Percentiles rank a stretch among this genome's conserved stretches.
These are phyloP conservation scores for Pseudogymnoascus sp. DNA, from an alignment of 2,329 filamentous ascomycete genomes.

Conservation along the genomic window DNA sequence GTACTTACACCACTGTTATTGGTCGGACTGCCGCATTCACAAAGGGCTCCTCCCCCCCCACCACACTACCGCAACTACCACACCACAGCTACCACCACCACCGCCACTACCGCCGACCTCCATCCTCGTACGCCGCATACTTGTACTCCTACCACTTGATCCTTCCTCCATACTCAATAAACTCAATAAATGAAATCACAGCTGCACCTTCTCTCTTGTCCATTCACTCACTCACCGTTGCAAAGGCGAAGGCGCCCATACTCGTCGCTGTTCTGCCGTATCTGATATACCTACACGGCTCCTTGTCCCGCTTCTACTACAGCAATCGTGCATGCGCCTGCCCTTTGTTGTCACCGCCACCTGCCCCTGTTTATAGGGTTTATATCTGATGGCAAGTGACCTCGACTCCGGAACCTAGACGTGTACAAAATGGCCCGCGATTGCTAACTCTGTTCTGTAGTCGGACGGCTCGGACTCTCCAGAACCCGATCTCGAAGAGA, in stretches of 20 bases:
- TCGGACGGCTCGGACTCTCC: background rate
- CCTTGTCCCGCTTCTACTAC: background rate
- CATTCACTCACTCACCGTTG: background rate
- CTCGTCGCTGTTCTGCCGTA: background rate
- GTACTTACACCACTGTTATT: background rate
- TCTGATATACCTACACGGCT: background rate
- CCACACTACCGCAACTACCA: background rate
- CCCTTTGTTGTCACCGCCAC: slow-evolving; percentile 5
- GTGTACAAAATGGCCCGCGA: background rate
- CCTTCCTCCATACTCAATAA: background rate
- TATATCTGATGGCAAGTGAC: slow-evolving; percentile 21
- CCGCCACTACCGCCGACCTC: background rate
- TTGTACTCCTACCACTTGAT: background rate
- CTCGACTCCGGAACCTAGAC: background rate
- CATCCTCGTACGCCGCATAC: background rate
- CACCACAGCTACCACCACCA: background rate
- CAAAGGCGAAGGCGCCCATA: background rate
- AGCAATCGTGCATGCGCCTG: background rate
- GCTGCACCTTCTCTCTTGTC: background rate
- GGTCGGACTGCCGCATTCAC: background rate
- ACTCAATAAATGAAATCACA: background rate
- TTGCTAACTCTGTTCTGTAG: background rate
- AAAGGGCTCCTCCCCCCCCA: background rate
- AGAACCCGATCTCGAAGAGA: slow-evolving; percentile 21
- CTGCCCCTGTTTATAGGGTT: slow-evolving; percentile 16